These are phyloP conservation scores for Coffea eugenioides DNA, from an alignment of 257 asterid species.

Conservation along the genomic window DNA sequence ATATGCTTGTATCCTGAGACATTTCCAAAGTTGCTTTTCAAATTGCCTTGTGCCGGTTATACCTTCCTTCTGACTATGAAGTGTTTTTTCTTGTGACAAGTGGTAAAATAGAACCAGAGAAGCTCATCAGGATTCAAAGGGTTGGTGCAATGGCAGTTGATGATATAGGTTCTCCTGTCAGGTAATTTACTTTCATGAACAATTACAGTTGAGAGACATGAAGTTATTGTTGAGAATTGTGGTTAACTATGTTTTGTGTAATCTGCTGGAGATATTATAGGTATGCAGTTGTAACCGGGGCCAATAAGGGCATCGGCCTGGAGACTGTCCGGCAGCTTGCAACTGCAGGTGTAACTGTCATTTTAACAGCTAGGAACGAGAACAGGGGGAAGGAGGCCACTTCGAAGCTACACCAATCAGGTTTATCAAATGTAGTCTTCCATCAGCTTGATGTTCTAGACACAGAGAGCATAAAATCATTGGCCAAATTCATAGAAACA, in stretches of 20 bases:
- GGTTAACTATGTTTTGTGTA: neutral
- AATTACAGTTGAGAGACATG: neutral
- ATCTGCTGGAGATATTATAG: constrained; percentile 26
- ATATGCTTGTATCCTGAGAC: neutral
- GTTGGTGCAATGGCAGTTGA: constrained; percentile 30
- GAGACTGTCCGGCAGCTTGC: constrained; percentile 79
- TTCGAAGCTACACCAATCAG: constrained; percentile 45
- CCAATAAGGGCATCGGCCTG: constrained; percentile 80
- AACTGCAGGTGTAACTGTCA: constrained; percentile 53
- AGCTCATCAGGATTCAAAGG: constrained; percentile 6
- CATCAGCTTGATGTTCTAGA: constrained; percentile 84
- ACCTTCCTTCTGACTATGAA: neutral
- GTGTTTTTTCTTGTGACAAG: neutral
- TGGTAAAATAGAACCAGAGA: constrained; percentile 1
- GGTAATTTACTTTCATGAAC: constrained; percentile 23
- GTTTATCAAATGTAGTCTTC: constrained; percentile 58
- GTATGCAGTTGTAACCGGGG: constrained; percentile 83
- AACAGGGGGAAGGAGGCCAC: constrained; percentile 54
- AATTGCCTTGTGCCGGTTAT: neutral
- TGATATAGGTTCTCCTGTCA: constrained; percentile 19
- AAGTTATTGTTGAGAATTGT: neutral
- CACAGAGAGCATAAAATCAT: constrained; percentile 42
- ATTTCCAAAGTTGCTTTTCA: neutral
- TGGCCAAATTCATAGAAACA: constrained; percentile 39
- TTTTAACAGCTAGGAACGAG: constrained; percentile 65